Evolutionary conservation across 345 rosid genomes (phyloP).

Genomic region (Murraya koenigii): DNA sequence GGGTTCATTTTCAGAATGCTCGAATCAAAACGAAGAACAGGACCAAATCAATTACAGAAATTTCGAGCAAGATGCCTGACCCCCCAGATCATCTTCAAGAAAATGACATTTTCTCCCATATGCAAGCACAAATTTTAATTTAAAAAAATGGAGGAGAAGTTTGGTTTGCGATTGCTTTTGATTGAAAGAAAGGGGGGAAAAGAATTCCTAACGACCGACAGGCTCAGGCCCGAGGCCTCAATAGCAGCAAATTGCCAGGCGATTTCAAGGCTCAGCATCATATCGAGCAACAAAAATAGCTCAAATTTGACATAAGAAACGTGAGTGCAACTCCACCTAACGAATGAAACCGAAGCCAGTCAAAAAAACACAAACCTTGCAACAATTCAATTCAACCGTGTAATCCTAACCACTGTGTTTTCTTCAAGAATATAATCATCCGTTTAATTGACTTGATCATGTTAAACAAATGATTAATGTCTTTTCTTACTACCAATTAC

Average conservation of each 20-base stretch:
- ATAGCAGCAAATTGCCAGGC: background rate
- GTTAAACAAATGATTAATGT: slow-evolving; percentile 2
- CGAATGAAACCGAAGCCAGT: background rate
- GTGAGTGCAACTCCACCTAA: background rate
- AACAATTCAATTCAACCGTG: background rate
- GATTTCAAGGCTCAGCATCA: slow-evolving; percentile 12
- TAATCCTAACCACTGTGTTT: background rate
- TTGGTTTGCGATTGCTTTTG: too few relatives aligned
- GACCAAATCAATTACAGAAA: too few relatives aligned
- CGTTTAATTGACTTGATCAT: slow-evolving; percentile 15
- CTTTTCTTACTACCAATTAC: slow-evolving; percentile 6
- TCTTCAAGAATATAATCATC: slow-evolving; percentile 19
- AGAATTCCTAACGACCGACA: background rate
- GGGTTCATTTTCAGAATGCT: too few relatives aligned
- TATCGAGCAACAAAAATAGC: background rate
- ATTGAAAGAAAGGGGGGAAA: too few relatives aligned
- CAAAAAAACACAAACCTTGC: slow-evolving; percentile 1
- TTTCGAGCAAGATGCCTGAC: too few relatives aligned
- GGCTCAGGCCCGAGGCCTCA: background rate
- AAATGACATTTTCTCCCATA: too few relatives aligned
- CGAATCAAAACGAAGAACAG: too few relatives aligned
- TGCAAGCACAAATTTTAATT: too few relatives aligned
- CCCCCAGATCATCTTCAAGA: too few relatives aligned
- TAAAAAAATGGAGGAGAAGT: too few relatives aligned
- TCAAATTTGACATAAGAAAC: background rate